A percentile compares a stretch with the other conserved stretches of the same genome.
These are phyloP conservation scores for Microsporum canis DNA, from an alignment of 2,329 filamentous ascomycete genomes.

Conservation along the genomic window DNA sequence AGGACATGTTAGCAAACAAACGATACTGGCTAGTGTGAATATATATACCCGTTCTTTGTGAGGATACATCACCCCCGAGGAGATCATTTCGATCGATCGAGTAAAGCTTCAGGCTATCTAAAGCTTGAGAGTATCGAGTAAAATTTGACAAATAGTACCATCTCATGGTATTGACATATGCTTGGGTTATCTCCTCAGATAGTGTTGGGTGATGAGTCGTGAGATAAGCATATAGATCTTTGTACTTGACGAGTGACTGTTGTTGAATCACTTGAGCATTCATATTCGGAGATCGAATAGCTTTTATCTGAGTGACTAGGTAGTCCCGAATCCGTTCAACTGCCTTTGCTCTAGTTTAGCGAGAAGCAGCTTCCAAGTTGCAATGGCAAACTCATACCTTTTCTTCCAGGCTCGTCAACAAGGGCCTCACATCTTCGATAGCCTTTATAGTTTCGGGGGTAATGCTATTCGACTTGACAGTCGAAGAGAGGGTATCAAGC, in stretches of 20 bases:
- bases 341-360: constrained; percentile 42
- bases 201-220: constrained; percentile 70
- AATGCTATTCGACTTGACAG: constrained; percentile 56
- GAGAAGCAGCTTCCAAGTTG: not conserved
- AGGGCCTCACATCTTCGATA: constrained; percentile 67
- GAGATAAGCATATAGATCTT: constrained; percentile 77
- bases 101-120: constrained; percentile 77
- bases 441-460: constrained; percentile 59
- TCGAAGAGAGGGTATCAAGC: constrained; percentile 63
- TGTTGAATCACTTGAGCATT: constrained; percentile 97
- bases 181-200: constrained; percentile 78
- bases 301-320: constrained; percentile 87
- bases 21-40: not conserved
- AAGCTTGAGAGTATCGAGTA: constrained; percentile 67
- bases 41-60: constrained; percentile 46
- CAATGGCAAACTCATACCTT: constrained; percentile 45
- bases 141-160: constrained; percentile 97
- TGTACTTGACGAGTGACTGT: constrained; percentile 77
- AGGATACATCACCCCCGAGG: constrained; percentile 64
- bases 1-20: constrained; percentile 10
- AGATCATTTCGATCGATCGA: constrained; percentile 71
- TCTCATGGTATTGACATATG: constrained; percentile 96
- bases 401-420: constrained; percentile 70
- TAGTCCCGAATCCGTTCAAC: constrained; percentile 89
- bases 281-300: constrained; percentile 84